These are phyloP conservation scores for Yamadazyma sp. DNA, from an alignment of 1,139 yeast species.

Conservation along the genomic window DNA sequence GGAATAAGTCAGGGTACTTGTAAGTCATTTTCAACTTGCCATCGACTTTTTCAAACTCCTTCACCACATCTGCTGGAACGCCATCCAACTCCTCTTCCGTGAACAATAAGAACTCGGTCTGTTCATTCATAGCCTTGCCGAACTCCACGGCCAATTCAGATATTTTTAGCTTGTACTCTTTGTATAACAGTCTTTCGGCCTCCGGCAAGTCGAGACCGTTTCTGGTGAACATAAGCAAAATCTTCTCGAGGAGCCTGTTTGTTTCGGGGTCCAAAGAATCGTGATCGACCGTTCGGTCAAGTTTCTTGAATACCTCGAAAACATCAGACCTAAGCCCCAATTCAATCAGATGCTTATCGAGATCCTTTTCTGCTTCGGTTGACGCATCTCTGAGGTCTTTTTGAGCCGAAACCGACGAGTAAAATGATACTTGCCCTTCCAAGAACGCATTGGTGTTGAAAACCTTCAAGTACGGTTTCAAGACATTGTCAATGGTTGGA, in stretches of 20 bases:
- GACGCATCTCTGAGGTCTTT: constrained; percentile 71
- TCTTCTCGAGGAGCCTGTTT: constrained; percentile 55
- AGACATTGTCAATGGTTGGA: constrained; percentile 58
- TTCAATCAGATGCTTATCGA: constrained; percentile 61
- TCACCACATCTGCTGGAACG: constrained; percentile 63
- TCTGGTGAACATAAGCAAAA: constrained; percentile 55
- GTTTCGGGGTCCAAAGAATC: constrained; percentile 53
- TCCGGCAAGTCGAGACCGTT: constrained; percentile 65
- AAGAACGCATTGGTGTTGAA: constrained; percentile 48
- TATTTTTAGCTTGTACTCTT: constrained; percentile 57
- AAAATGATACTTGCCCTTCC: constrained; percentile 57
- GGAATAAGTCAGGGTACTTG: constrained; percentile 78
- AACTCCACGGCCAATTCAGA: constrained; percentile 59
- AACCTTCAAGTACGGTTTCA: constrained; percentile 50
- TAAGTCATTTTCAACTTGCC: constrained; percentile 66
- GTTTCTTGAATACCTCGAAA: constrained; percentile 54
- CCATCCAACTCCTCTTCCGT: constrained; percentile 69
- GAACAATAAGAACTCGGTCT: constrained; percentile 58
- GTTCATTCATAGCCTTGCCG: constrained; percentile 69
- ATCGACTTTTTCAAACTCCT: constrained; percentile 53
- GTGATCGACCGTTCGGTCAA: constrained; percentile 36
- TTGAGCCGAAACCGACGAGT: constrained; percentile 66
- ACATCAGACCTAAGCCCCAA: constrained; percentile 68
- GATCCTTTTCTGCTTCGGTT: constrained; percentile 55
- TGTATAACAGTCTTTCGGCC: constrained; percentile 55